Base-by-base conservation (phyloP, 1,284 basidiomycete genomes). In the Microbotryum lychnidis-dioicae region DNA sequence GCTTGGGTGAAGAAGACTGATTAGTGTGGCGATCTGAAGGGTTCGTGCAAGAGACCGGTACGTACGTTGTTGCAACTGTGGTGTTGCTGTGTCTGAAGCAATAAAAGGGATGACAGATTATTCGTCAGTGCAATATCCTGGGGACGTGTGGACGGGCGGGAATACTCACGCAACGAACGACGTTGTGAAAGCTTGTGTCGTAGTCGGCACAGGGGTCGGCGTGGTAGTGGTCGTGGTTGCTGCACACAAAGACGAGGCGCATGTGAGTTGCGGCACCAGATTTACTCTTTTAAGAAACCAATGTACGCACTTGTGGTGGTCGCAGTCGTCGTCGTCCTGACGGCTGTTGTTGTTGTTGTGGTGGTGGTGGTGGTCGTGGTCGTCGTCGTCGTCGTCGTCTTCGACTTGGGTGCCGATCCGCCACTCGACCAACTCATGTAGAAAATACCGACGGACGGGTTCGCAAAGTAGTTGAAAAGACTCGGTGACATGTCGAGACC, bases 401-500 rank as follows among this genome's bases (percentile, higher is more conserved):
- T 52, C 47, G 52, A 7, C 46, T 54, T 56, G 10, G 16, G 12
- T 9, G 53, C 51, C 23, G 57, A 57, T 31, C 42, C 54, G 5
- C 59, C n/a, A 12, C 33, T 8, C 45, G 33, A 6, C 80, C 80
- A 81, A 14, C 69, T 69, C 31, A 79, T 76, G 54, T 74, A 68
- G 42, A 81, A 65, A 12, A 75, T 70, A 20, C 79, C 81, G 2
- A 64, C 65, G 48, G 55, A 60, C 9, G 69, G 60, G 27, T 70
- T 53, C 2, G 74, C 79, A 67, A 81, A 81, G 70, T 69, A 73
- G 9, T 70, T 55, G 78, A 96, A 96, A 50, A 96, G 82, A 56
- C 84, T 80, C 14, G 75, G 73, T 27, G 87, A 87, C 64, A 93
- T 79, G 78, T 96, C 91, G 60, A 96, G 82, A 49, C 82, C 87